These are phyloP conservation scores for Lachancea waltii DNA, from an alignment of 805 yeast genomes.

Conservation along the genomic window DNA sequence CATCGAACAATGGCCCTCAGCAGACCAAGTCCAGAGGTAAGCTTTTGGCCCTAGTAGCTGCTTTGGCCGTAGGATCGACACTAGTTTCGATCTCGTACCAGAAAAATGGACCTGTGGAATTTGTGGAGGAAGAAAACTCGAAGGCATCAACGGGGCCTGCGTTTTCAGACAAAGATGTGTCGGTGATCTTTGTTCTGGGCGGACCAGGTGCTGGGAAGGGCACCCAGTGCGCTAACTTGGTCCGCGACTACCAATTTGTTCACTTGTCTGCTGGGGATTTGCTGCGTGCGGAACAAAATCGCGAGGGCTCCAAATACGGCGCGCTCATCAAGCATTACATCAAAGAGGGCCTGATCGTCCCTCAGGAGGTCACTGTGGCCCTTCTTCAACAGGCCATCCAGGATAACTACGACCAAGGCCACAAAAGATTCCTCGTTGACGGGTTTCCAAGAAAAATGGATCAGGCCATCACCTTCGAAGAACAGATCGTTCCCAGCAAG, in stretches of 20 bases:
- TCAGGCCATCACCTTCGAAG: slow-evolving; percentile 91
- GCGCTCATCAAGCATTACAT: slow-evolving; percentile 77
- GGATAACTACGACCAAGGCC: slow-evolving; percentile 39
- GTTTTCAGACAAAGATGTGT: slow-evolving; percentile 58
- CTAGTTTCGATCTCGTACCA: slow-evolving; percentile 38
- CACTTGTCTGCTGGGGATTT: slow-evolving; percentile 97
- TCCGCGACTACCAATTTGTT: slow-evolving; percentile 69
- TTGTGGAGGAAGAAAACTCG: slow-evolving; percentile 32
- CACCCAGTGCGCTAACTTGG: slow-evolving; percentile 87
- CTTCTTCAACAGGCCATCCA: slow-evolving; percentile 73
- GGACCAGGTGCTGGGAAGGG: slow-evolving; percentile 99
- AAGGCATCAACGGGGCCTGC: slow-evolving; percentile 30
- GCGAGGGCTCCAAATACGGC: slow-evolving; percentile 79
- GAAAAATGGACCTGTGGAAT: slow-evolving; percentile 39
- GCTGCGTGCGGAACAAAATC: slow-evolving; percentile 82
- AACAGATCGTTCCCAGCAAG: slow-evolving; percentile 60
- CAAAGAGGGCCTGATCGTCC: slow-evolving; percentile 85
- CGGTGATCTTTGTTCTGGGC: slow-evolving; percentile 86
- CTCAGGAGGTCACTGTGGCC: slow-evolving; percentile 84
- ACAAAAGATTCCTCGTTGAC: slow-evolving; percentile 67
- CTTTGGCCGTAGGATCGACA: slow-evolving; percentile 45
- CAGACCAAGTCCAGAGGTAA: slow-evolving; percentile 23
- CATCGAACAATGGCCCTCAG: slow-evolving; percentile 4
- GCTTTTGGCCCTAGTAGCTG: slow-evolving; percentile 36
- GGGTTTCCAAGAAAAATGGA: slow-evolving; percentile 99